These are phyloP conservation scores for Penstemon eatonii DNA, from an alignment of 257 asterid genomes.

Conservation along the genomic window DNA sequence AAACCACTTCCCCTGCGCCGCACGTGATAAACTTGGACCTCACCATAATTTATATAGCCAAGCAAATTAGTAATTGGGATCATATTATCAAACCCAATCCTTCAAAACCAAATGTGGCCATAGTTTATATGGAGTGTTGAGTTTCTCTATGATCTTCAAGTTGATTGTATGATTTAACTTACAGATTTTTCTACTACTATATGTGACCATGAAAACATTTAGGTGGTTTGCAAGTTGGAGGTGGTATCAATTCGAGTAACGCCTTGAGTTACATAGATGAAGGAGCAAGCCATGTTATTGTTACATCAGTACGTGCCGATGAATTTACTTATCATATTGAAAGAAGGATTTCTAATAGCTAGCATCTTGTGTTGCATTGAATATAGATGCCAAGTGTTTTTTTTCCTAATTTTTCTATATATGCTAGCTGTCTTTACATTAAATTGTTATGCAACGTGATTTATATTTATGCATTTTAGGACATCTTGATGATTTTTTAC, in stretches of 20 bases:
- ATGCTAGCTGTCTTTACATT: conserved; percentile 3
- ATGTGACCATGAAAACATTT: conserved; percentile 42
- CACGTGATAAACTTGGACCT: not conserved
- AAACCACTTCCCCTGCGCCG: not conserved
- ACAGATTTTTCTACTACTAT: conserved; percentile 41
- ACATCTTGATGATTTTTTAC: not conserved
- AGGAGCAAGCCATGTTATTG: conserved; percentile 99
- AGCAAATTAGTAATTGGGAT: not conserved
- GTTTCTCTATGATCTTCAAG: conserved; percentile 27
- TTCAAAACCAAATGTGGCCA: not conserved
- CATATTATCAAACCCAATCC: not conserved
- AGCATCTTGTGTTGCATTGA: conserved; percentile 8
- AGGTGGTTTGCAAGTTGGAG: conserved; percentile 99
- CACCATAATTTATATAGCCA: not conserved
- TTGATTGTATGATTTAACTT: conserved; percentile 30
- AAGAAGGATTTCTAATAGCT: conserved; percentile 6
- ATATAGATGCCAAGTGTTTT: not conserved
- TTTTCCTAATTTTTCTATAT: conserved; percentile 7
- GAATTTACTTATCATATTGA: not conserved
- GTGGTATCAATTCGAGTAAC: conserved; percentile 81
- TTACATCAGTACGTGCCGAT: conserved; percentile 77
- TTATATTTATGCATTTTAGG: conserved; percentile 20
- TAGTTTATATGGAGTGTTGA: conserved; percentile 4
- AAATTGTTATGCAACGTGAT: conserved; percentile 10
- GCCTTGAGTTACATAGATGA: conserved; percentile 76